A percentile compares a stretch with the other conserved stretches of the same genome.
Evolutionary conservation across 257 asterid species (phyloP).

Genomic region (Cordia subcordata): DNA sequence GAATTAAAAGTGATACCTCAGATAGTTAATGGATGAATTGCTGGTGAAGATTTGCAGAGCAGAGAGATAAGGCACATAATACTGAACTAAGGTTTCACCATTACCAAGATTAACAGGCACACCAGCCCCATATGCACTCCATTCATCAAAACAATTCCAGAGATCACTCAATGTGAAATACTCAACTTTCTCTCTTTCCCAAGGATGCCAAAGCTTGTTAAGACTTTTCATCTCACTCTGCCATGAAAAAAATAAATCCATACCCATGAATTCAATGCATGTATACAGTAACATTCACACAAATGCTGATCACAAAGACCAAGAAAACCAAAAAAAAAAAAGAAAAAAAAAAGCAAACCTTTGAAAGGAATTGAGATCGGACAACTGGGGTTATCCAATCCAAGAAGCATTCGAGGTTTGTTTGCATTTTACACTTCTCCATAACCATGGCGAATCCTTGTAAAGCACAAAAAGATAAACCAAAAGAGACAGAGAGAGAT

Average conservation of each 20-base stretch:
- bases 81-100: conserved; percentile 67
- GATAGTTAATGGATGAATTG: conserved; percentile 54
- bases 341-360: conserved; percentile 25
- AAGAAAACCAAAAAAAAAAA: not conserved
- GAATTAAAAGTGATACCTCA: conserved; percentile 47
- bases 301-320: not conserved
- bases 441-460: conserved; percentile 24
- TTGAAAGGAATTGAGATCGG: conserved; percentile 35
- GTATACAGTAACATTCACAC: not conserved
- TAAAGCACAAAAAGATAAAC: conserved; percentile 16
- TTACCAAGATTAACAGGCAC: conserved; percentile 65
- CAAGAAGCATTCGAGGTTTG: conserved; percentile 42
- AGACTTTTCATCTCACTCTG: conserved; percentile 80
- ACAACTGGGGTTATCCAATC: conserved; percentile 40
- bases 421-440: conserved; percentile 31
- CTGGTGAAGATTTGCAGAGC: conserved; percentile 93
- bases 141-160: conserved; percentile 83
- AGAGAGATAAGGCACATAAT: conserved; percentile 91
- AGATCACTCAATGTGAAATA: conserved; percentile 78
- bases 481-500: no score
- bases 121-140: conserved; percentile 95
- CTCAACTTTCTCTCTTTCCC: conserved; percentile 82
- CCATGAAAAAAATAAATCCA: not conserved
- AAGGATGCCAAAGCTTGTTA: conserved; percentile 93
- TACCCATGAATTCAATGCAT: not conserved